Base-by-base conservation (phyloP, 306 rosid genomes). In the Neltuma alba region DNA sequence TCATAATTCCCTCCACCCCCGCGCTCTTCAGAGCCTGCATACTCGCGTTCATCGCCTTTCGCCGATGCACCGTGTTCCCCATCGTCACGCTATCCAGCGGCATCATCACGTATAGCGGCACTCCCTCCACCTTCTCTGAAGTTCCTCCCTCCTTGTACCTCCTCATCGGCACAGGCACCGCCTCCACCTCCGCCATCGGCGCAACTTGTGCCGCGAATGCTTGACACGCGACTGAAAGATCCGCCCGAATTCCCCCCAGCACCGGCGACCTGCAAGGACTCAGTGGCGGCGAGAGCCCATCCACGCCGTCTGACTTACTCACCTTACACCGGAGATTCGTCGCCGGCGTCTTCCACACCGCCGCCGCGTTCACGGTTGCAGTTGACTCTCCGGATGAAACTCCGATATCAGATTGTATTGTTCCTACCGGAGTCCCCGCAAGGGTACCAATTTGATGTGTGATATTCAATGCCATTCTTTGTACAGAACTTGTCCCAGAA, bases 71-170 rank as follows among this genome's bases (percentile, higher is more conserved):
- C 68, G 89, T 31, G 79, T 96, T 87, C 83, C 89, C 86, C 93
- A 81, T 83, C 87, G 92, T 89, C 83, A 96, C 98, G 75, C 94
- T 93, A 23, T 96, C 98, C 80, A 96, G 37, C 41, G 99, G 98
- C 97, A 96, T 87, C 99, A 96, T 96, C 92, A 96, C 99, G 48
- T 81, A 96, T 1, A 96, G 94, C 79, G 98, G 98, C 40, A 96
- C 98, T 8, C 97, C 98, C 10, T 21, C 77, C 40, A 14, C 85
- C 72, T 72, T 81, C 65, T 2, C 47, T 36, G 2, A 42, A 18
- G 41, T 70, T 27, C 52, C 44, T 63, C 74, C 87, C 3, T 27
- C 78, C 15, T n/a, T 47, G 83, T 87, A 80, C 71, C 80, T 88
- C 60, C 75, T 67, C 76, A 65, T 83, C 72, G 78, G 40, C 4